A percentile compares a stretch with the other conserved stretches of the same genome.
These are phyloP conservation scores for Sinapis alba DNA, from an alignment of 441 rosid species.

Conservation along the genomic window DNA sequence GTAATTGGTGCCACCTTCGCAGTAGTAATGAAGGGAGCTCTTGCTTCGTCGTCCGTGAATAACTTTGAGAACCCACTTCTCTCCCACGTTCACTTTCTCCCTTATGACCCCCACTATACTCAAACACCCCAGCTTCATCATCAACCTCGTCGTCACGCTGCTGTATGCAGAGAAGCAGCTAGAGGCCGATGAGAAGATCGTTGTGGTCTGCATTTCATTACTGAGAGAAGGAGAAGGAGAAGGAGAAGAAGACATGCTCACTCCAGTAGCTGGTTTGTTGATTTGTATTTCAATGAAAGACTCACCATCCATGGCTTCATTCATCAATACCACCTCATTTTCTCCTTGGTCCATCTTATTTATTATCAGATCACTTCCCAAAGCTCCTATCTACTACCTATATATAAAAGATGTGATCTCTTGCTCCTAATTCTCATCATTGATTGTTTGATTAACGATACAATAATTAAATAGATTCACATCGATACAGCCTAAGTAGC, in stretches of 20 bases:
- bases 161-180: constrained; percentile 31
- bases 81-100: constrained; percentile 36
- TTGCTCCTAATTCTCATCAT: constrained; percentile 6
- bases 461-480: constrained; percentile 2
- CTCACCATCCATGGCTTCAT: constrained; percentile 20
- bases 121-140: constrained; percentile 33
- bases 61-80: constrained; percentile 35
- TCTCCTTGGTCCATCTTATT: constrained; percentile 16
- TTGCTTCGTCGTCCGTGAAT: constrained; percentile 28
- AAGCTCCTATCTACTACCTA: neutral
- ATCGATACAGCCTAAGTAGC: constrained; percentile 15
- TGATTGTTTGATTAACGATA: neutral
- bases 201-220: constrained; percentile 8
- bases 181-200: constrained; percentile 22
- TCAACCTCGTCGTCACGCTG: constrained; percentile 23
- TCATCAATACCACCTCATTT: constrained; percentile 19
- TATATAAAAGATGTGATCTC: constrained; percentile 2
- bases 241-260: neutral
- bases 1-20: neutral
- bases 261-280: neutral
- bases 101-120: constrained; percentile 33
- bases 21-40: constrained; percentile 5
- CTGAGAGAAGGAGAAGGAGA: constrained; percentile 19
- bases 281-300: constrained; percentile 35
- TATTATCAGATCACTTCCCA: neutral